Conservation (phyloP, 192 early-diverging fungal species). For the Phlyctochytrium arcticum region DNA sequence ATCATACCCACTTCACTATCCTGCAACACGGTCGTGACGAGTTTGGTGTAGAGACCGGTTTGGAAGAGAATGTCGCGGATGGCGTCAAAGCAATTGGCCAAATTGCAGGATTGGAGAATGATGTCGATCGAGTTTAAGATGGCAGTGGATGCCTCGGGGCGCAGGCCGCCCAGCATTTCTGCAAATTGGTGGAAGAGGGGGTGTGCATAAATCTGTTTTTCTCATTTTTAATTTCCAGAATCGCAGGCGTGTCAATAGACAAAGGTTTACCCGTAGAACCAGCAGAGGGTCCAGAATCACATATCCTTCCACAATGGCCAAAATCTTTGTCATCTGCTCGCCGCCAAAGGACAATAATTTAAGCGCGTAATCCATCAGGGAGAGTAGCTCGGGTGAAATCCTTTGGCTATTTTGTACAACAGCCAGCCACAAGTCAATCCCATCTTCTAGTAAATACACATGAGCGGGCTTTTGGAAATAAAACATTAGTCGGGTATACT, state of each 20-base stretch:
- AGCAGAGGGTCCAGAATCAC: conserved; percentile 58
- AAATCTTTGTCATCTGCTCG: conserved; percentile 68
- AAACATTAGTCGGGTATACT: not conserved
- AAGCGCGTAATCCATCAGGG: conserved; percentile 60
- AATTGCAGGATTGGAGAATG: conserved; percentile 44
- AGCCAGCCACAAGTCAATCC: conserved; percentile 83
- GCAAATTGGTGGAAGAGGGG: conserved; percentile 21
- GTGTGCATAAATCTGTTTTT: conserved; percentile 34
- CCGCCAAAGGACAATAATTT: conserved; percentile 68
- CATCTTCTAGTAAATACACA: conserved; percentile 86
- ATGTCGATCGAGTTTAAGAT: conserved; percentile 62
- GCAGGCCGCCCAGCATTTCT: conserved; percentile 49
- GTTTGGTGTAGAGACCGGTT: conserved; percentile 51
- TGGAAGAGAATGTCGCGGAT: conserved; percentile 51
- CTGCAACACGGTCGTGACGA: conserved; percentile 53
- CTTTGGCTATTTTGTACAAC: conserved; percentile 66
- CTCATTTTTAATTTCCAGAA: not conserved
- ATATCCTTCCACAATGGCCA: conserved; percentile 86
- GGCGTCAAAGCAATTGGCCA: conserved; percentile 22
- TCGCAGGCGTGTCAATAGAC: not conserved
- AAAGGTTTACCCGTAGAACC: conserved; percentile 48
- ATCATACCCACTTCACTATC: conserved; percentile 51
- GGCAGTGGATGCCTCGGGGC: conserved; percentile 53
- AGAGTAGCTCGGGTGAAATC: conserved; percentile 49
- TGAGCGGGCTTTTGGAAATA: conserved; percentile 43